phyloP scores from a whole-genome alignment of 768 basidiomycete genomes.

The Lactifluus piperatus region DNA sequence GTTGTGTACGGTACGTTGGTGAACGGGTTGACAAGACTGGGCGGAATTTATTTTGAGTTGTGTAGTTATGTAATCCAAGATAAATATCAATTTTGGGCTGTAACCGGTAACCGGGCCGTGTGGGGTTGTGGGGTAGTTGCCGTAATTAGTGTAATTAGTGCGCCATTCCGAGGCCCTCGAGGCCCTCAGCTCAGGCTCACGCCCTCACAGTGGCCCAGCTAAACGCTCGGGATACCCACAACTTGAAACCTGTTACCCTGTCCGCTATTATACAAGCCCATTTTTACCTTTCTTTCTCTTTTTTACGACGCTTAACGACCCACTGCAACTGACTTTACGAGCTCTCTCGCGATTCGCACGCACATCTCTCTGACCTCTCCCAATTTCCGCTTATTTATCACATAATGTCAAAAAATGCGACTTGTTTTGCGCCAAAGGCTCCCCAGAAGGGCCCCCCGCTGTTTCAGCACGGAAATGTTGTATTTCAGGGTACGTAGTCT shows the following conservation, averaged over 20 bases:
- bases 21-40: no score
- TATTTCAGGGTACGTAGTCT: conserved; percentile 44
- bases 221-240: neutral
- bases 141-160: neutral
- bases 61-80: no score
- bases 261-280: neutral
- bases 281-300: neutral
- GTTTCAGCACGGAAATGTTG: conserved; percentile 50
- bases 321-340: neutral
- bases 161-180: neutral
- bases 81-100: no score
- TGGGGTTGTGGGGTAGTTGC: no score
- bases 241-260: neutral
- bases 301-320: neutral
- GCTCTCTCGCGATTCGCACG: neutral
- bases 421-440: conserved; percentile 33
- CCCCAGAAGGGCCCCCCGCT: conserved; percentile 45
- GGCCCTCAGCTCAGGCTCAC: neutral
- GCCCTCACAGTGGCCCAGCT: neutral
- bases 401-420: conserved; percentile 21
- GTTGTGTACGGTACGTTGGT: neutral
- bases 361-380: neutral
- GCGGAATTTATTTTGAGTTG: no score
- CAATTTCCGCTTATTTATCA: neutral
- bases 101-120: no score